Evolutionary conservation across 768 basidiomycete genomes (phyloP).

Genomic region (Udeniomyces megalosporus): DNA sequence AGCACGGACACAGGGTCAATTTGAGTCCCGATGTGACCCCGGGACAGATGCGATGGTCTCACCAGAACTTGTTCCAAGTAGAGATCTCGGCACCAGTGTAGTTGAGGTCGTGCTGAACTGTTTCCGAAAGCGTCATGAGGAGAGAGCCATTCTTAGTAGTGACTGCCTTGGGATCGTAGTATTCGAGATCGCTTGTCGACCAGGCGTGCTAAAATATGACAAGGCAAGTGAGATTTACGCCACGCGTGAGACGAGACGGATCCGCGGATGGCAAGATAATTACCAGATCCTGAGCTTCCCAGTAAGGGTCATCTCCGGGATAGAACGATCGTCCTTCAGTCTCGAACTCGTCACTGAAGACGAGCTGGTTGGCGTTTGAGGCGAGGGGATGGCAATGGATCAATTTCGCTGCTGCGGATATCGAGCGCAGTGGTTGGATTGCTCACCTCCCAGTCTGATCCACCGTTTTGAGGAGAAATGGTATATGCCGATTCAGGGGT

Average conservation of each 20-base stretch:
- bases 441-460: not conserved
- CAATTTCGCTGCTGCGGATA: not conserved
- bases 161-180: conserved; percentile 31
- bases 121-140: conserved; percentile 23
- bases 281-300: conserved; percentile 59
- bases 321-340: conserved; percentile 37
- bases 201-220: not conserved
- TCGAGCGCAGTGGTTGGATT: not conserved
- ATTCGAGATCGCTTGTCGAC: conserved; percentile 22
- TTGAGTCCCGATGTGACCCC: too few relatives aligned
- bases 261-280: not conserved
- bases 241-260: not conserved
- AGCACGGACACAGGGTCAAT: too few relatives aligned
- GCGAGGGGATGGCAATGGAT: not conserved
- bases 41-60: not conserved
- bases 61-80: conserved; percentile 64
- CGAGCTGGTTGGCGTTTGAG: conserved; percentile 34
- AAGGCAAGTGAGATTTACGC: not conserved
- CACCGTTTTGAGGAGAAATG: conserved; percentile 38
- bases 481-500: conserved; percentile 40
- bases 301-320: conserved; percentile 58
- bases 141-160: conserved; percentile 28
- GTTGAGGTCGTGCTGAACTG: not conserved
- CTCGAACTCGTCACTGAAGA: conserved; percentile 79
- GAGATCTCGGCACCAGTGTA: conserved; percentile 35